Conservation (phyloP, 140 eudicot species). For the Cichorium intybus region DNA sequence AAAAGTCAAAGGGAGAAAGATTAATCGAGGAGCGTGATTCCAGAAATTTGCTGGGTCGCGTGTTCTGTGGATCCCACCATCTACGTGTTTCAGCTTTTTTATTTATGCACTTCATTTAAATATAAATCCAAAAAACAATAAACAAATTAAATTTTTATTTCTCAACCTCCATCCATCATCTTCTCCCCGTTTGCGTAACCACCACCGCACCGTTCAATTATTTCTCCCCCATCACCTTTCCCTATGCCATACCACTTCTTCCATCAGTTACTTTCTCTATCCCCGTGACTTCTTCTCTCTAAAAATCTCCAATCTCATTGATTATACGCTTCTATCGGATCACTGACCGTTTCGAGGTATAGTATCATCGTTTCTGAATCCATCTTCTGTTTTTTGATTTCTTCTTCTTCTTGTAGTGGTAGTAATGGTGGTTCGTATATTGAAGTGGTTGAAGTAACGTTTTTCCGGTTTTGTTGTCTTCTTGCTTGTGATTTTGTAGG, state of each 20-base stretch:
- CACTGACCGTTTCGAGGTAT: conserved; percentile 24
- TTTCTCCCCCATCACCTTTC: conserved; percentile 31
- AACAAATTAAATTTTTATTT: conserved; percentile 3
- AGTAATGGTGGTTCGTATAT: neutral
- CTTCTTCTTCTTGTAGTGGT: neutral
- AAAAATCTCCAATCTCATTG: neutral
- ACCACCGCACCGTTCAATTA: conserved; percentile 44
- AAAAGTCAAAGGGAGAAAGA: conserved; percentile 27
- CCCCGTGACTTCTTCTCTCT: conserved; percentile 15
- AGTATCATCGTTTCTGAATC: neutral
- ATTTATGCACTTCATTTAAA: neutral
- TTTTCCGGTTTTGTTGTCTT: neutral
- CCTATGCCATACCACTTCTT: conserved; percentile 23
- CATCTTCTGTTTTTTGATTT: neutral
- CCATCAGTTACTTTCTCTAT: conserved; percentile 17
- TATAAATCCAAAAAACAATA: neutral
- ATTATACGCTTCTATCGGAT: conserved; percentile 14
- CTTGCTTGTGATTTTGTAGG: conserved; percentile 22
- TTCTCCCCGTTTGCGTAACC: conserved; percentile 46
- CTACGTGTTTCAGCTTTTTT: neutral
- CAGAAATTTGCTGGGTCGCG: conserved; percentile 51
- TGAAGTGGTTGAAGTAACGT: neutral
- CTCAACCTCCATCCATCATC: conserved; percentile 39
- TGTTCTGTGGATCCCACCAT: conserved; percentile 41
- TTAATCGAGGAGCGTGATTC: conserved; percentile 45